phyloP scores from a whole-genome alignment of 768 basidiomycete species.

The Pleurotus cornucopiae region DNA sequence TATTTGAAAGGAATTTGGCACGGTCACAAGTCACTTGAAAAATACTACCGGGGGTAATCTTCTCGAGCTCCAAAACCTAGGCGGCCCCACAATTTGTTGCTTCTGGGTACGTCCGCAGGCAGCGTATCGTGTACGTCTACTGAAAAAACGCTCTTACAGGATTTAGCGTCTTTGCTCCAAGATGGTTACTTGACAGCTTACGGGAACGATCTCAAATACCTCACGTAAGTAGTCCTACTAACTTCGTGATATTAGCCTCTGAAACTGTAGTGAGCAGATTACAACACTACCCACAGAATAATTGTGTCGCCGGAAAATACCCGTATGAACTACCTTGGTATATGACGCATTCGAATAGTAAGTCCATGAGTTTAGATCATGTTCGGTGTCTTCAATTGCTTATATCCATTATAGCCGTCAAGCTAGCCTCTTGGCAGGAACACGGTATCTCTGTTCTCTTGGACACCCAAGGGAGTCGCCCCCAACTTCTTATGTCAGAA shows the following conservation, averaged over 20 bases:
- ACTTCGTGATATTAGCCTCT: neutral
- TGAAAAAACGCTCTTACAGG: conserved; percentile 20
- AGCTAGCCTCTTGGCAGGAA: conserved; percentile 41
- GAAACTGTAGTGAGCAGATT: neutral
- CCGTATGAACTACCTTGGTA: conserved; percentile 38
- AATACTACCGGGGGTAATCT: conserved; percentile 36
- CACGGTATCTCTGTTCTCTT: conserved; percentile 33
- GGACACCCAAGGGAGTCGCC: conserved; percentile 23
- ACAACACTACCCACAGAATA: conserved; percentile 54
- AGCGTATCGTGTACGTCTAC: neutral
- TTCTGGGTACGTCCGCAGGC: conserved; percentile 34
- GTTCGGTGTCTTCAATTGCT: neutral
- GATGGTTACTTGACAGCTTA: conserved; percentile 36
- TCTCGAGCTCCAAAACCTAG: conserved; percentile 32
- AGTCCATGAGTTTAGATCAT: neutral
- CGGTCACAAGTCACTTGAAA: conserved; percentile 28
- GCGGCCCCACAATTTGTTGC: conserved; percentile 50
- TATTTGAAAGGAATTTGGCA: conserved; percentile 34
- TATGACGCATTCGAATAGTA: conserved; percentile 42
- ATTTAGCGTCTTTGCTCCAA: conserved; percentile 37
- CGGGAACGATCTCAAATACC: conserved; percentile 38
- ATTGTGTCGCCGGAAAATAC: conserved; percentile 31
- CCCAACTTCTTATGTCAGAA: conserved; percentile 46
- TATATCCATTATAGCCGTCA: conserved; percentile 24
- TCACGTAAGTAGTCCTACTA: conserved; percentile 29